Conservation (phyloP, 2,329 filamentous ascomycete genomes). For the Nemania abortiva region DNA sequence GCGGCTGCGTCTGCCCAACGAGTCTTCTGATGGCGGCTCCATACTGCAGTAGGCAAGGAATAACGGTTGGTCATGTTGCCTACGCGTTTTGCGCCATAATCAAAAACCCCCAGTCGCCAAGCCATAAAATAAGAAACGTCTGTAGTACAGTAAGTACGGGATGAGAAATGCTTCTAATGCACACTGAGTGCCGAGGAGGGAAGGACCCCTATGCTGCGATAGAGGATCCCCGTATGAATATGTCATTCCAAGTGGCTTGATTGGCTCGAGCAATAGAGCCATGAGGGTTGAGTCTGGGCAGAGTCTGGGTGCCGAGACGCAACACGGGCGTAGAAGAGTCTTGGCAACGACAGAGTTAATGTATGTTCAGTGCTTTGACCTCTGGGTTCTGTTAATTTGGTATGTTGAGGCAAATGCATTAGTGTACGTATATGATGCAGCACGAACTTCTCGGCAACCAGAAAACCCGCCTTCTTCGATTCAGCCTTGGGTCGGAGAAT, state of each 20-base stretch:
- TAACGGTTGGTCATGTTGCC: background rate
- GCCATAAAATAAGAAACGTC: background rate
- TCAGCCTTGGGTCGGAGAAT: slow-evolving; percentile 7
- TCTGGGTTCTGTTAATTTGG: slow-evolving; percentile 12
- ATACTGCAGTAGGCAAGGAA: background rate
- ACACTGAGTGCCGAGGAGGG: slow-evolving; percentile 14
- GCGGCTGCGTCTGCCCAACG: slow-evolving; percentile 11
- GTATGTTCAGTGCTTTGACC: slow-evolving; percentile 29
- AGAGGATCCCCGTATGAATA: slow-evolving; percentile 11
- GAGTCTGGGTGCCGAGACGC: slow-evolving; percentile 28
- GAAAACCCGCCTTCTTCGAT: slow-evolving; percentile 7
- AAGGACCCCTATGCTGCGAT: slow-evolving; percentile 5
- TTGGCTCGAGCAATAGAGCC: slow-evolving; percentile 14
- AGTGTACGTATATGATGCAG: slow-evolving; percentile 14
- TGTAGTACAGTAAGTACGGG: slow-evolving; percentile 22
- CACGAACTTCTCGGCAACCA: slow-evolving; percentile 11
- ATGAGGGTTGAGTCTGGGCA: no score
- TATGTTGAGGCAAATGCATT: slow-evolving; percentile 25
- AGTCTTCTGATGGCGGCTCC: background rate
- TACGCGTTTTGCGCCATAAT: background rate
- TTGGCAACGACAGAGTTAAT: slow-evolving; percentile 21
- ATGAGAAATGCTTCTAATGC: slow-evolving; percentile 1
- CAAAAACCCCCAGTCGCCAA: slow-evolving; percentile 11
- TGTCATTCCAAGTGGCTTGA: slow-evolving; percentile 9
- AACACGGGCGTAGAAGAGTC: slow-evolving; percentile 12